A percentile compares a stretch with the other conserved stretches of the same genome.
Evolutionary conservation across 306 rosid genomes (phyloP).

Genomic region (Corylus americana): DNA sequence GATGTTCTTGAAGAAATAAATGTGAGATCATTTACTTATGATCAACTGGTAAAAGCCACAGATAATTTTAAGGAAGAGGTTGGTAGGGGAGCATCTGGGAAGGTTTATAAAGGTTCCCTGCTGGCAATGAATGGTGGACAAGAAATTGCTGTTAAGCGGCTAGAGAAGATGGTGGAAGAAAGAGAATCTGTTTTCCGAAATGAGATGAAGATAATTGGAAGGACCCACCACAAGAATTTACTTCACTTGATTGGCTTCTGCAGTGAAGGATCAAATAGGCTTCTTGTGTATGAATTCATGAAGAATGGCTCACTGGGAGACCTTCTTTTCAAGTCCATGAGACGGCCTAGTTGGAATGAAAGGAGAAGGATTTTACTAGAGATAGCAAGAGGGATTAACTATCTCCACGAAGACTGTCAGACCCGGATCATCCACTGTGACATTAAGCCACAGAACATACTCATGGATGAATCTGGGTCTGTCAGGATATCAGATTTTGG

Average conservation of each 20-base stretch:
- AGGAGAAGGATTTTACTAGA: background rate
- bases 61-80: slow-evolving; percentile 1
- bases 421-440: slow-evolving; percentile 16
- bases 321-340: background rate
- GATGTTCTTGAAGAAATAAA: slow-evolving; percentile 6
- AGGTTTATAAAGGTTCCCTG: slow-evolving; percentile 6
- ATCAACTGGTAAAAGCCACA: slow-evolving; percentile 8
- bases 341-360: slow-evolving; percentile 1
- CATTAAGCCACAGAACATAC: slow-evolving; percentile 12
- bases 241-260: slow-evolving; percentile 1
- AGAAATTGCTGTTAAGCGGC: slow-evolving; percentile 4
- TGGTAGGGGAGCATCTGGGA: slow-evolving; percentile 7
- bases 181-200: background rate
- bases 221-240: slow-evolving; percentile 8
- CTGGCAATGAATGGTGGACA: background rate
- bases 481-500: slow-evolving; percentile 10
- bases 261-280: slow-evolving; percentile 10
- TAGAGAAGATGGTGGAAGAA: slow-evolving; percentile 1
- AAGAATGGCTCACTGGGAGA: background rate
- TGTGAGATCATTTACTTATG: slow-evolving; percentile 1
- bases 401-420: slow-evolving; percentile 5
- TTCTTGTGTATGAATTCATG: slow-evolving; percentile 14
- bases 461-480: slow-evolving; percentile 7
- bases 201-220: slow-evolving; percentile 8
- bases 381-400: background rate